Evolutionary conservation across 176 grass and related monocot species (phyloP).

Genomic region (Raddia distichophylla): DNA sequence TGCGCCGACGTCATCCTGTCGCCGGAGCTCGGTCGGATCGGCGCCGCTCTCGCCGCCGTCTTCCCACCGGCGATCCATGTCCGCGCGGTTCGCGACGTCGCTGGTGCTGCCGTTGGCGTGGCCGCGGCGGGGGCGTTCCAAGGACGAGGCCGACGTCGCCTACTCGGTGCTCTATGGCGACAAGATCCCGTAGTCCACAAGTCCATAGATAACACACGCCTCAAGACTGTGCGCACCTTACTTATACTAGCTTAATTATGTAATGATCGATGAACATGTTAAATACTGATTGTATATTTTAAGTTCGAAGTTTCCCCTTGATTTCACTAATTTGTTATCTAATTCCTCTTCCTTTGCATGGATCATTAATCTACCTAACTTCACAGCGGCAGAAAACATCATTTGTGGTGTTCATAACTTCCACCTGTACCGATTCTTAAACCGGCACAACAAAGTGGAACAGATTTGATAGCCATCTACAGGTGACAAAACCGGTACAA

Average conservation of each 20-base stretch:
- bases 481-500: too few species aligned
- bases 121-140: conserved; percentile 15
- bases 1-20: neutral
- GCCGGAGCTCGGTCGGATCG: neutral
- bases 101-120: conserved; percentile 33
- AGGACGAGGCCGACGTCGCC: conserved; percentile 30
- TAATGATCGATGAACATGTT: neutral
- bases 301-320: neutral
- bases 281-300: too few species aligned
- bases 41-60: neutral
- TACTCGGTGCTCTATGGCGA: conserved; percentile 39
- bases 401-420: too few species aligned
- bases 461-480: too few species aligned
- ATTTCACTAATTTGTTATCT: neutral
- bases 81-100: conserved; percentile 47
- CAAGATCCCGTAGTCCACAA: neutral
- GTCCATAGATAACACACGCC: neutral
- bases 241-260: neutral
- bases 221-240: neutral
- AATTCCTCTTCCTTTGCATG: neutral
- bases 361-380: too few species aligned
- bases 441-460: too few species aligned
- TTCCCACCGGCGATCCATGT: conserved; percentile 44
- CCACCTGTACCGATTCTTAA: too few species aligned
- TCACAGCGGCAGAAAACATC: too few species aligned